phyloP scores from a whole-genome alignment of 2,329 filamentous ascomycete species.

The Phoma sp. region DNA sequence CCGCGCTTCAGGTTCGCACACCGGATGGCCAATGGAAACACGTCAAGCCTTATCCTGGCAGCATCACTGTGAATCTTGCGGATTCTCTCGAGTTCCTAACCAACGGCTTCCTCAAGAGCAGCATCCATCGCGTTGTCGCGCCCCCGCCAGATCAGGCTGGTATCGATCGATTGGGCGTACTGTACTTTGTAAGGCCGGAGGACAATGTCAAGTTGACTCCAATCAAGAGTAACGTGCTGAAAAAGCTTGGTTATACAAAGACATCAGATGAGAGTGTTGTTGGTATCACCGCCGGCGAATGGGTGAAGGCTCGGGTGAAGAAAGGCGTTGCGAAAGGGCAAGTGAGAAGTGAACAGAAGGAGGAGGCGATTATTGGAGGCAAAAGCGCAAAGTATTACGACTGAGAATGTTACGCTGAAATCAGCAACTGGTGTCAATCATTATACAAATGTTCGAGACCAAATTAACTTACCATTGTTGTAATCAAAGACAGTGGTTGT shows the following conservation, averaged over 20 bases:
- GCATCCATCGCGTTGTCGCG: constrained; percentile 58
- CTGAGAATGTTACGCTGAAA: no score
- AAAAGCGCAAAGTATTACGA: constrained; percentile 25
- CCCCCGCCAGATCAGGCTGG: constrained; percentile 58
- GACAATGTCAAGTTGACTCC: constrained; percentile 19
- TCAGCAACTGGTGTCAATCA: no score
- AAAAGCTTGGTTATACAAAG: constrained; percentile 20
- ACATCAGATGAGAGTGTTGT: constrained; percentile 20
- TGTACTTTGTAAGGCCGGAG: constrained; percentile 29
- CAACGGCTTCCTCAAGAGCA: constrained; percentile 55
- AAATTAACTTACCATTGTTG: no score
- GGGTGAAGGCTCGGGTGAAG: constrained; percentile 26
- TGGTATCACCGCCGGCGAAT: constrained; percentile 26
- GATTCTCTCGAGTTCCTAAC: constrained; percentile 50
- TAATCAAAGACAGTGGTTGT: no score
- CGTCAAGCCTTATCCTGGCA: constrained; percentile 47
- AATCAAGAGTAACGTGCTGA: constrained; percentile 23
- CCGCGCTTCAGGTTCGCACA: constrained; percentile 61
- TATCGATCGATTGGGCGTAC: constrained; percentile 45
- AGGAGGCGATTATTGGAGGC: constrained; percentile 22
- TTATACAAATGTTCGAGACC: no score
- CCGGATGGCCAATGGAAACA: constrained; percentile 45
- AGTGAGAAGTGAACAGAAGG: constrained; percentile 21
- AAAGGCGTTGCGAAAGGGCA: constrained; percentile 19
- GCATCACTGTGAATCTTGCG: constrained; percentile 50